Conservation (phyloP, 805 yeast species). For the Kluyveromyces wickerhamii region DNA sequence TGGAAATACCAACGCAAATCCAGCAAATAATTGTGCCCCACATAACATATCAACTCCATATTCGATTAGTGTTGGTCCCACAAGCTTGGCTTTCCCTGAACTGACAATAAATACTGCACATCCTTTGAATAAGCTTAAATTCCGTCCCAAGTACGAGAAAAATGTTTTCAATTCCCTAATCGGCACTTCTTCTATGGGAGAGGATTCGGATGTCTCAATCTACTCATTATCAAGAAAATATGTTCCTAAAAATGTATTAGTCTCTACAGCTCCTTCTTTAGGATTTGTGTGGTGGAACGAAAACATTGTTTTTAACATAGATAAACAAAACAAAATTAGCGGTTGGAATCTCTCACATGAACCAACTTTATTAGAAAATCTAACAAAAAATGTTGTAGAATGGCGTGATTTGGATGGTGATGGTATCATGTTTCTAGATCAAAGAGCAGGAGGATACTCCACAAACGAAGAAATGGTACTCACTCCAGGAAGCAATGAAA, state of each 20-base stretch:
- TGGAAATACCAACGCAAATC: not conserved
- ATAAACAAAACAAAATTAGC: constrained; percentile 25
- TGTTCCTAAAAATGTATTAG: constrained; percentile 50
- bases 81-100: constrained; percentile 43
- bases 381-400: constrained; percentile 19
- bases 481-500: constrained; percentile 2
- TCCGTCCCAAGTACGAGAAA: constrained; percentile 24
- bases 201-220: constrained; percentile 57
- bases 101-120: constrained; percentile 65
- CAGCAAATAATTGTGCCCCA: constrained; percentile 1
- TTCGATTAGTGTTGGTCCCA: constrained; percentile 5
- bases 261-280: constrained; percentile 23
- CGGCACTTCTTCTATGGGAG: constrained; percentile 66
- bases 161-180: constrained; percentile 51
- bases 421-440: constrained; percentile 26
- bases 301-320: constrained; percentile 26
- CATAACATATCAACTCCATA: constrained; percentile 4
- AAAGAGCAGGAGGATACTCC: constrained; percentile 21
- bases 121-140: constrained; percentile 54
- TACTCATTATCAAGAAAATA: constrained; percentile 65
- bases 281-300: constrained; percentile 33
- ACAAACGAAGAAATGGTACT: constrained; percentile 3
- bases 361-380: constrained; percentile 26
- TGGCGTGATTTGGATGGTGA: constrained; percentile 33
- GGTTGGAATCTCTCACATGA: constrained; percentile 28